Base-by-base conservation (phyloP, 2,329 filamentous ascomycete genomes). In the Apiospora malaysiana region DNA sequence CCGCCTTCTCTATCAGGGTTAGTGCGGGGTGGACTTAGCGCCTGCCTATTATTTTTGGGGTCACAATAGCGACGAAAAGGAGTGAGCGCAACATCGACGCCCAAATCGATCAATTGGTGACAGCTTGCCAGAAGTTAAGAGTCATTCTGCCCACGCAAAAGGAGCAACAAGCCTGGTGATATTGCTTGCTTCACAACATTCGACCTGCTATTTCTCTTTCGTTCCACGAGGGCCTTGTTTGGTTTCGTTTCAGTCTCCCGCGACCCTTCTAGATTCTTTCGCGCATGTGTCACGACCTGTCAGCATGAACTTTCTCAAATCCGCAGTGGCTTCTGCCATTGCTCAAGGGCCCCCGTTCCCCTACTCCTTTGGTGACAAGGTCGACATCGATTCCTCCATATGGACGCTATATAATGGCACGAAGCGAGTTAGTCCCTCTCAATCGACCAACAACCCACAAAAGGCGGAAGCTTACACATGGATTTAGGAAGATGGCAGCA, bases 271-370 rank as follows among this genome's bases (percentile, higher is more conserved):
- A 32, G 18, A 25, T 21, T 14, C 23, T 66, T 65, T 66, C 42
- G 43, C 49, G 21, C 49, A 69, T 63, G 43, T 23, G 49, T 16
- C n/a, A 45, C 43, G 68, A 63, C 49, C 56, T 3, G 12, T 25
- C 66, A n/a, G n/a, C 76, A 99, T 99, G 96, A 95, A 99, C 82
- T 98, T 98, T 79, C 89, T 99, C 79, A 98, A 98, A 84, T 98
- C 95, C 73, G 96, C 96, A 69, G 94, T 98, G 80, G 95, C 95
- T 65, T 98, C 96, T 73, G 95, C 95, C 76, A 98, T 99, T 78
- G 94, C 96, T 65, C 96, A 97, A 81, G 95, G 95, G 1, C 94
- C 95, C 69, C 92, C 95, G 7, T 97, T 98, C 79, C 94, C 94
- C 5, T 98, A 97, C 81, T 92, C 89, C 66, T 96, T 98, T 79